phyloP scores from a whole-genome alignment of 2,329 filamentous ascomycete species.

The Aureobasidium sp. region DNA sequence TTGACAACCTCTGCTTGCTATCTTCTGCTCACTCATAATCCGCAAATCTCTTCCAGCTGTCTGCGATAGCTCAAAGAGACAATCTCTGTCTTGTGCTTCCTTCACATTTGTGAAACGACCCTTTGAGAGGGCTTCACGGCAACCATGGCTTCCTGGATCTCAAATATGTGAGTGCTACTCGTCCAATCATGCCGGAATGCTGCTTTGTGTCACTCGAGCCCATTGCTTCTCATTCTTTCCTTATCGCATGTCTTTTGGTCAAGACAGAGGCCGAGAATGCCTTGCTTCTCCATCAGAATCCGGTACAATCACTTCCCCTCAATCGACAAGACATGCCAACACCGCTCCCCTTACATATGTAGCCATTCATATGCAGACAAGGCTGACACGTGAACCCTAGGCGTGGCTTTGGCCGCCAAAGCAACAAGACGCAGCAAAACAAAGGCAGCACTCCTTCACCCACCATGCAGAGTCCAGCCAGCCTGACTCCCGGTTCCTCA shows the following conservation, averaged over 20 bases:
- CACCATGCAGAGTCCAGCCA: slow-evolving; percentile 26
- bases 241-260: not conserved
- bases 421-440: slow-evolving; percentile 24
- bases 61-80: not conserved
- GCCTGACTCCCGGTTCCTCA: slow-evolving; percentile 19
- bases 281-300: slow-evolving; percentile 1
- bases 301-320: slow-evolving; percentile 1
- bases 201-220: not conserved
- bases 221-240: not conserved
- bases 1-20: not conserved
- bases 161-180: slow-evolving; percentile 19
- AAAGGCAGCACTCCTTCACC: slow-evolving; percentile 28
- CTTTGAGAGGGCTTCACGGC: slow-evolving; percentile 3
- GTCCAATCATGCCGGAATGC: not conserved
- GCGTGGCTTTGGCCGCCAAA: slow-evolving; percentile 27
- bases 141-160: slow-evolving; percentile 20
- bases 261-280: not conserved
- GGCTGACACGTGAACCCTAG: slow-evolving; percentile 19
- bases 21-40: not conserved
- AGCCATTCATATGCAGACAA: not conserved
- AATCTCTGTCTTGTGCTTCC: not conserved
- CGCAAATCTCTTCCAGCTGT: not conserved
- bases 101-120: not conserved
- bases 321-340: not conserved
- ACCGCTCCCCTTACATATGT: not conserved